phyloP scores from a whole-genome alignment of 148 eudicot genomes.

The Oxyria digyna region DNA sequence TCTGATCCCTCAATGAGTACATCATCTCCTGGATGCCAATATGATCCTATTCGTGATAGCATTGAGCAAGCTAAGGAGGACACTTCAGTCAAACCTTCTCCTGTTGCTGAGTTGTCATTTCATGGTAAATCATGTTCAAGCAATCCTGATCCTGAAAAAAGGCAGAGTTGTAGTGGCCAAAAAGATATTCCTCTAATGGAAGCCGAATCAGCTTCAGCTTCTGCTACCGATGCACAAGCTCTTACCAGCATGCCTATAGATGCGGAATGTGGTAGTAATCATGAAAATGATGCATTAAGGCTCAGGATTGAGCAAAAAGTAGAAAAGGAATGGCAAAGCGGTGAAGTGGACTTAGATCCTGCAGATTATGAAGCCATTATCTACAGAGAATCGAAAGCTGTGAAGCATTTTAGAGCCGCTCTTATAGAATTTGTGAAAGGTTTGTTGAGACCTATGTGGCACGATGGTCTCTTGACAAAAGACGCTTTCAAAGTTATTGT shows the following conservation, averaged over 20 bases:
- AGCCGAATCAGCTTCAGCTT: conserved; percentile 34
- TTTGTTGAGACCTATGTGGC: conserved; percentile 77
- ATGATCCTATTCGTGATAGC: conserved; percentile 64
- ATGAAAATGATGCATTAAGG: conserved; percentile 20
- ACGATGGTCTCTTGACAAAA: conserved; percentile 63
- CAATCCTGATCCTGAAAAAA: conserved; percentile 12
- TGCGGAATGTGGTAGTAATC: conserved; percentile 18
- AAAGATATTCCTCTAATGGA: conserved; percentile 25
- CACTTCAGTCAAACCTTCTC: conserved; percentile 23
- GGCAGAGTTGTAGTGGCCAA: conserved; percentile 15
- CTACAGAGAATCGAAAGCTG: conserved; percentile 39
- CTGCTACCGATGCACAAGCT: conserved; percentile 29
- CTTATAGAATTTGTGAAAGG: conserved; percentile 79
- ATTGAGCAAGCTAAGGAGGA: conserved; percentile 36
- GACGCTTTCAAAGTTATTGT: conserved; percentile 85
- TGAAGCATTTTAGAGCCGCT: conserved; percentile 63
- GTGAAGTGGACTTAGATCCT: conserved; percentile 28
- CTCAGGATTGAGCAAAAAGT: conserved; percentile 23
- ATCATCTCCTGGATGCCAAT: conserved; percentile 36
- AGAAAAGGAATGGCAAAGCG: conserved; percentile 24
- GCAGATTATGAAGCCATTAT: conserved; percentile 19
- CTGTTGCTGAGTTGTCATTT: conserved; percentile 16
- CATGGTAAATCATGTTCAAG: conserved; percentile 13
- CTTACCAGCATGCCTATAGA: conserved; percentile 22
- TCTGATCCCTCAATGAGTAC: conserved; percentile 25